Evolutionary conservation across 2,329 filamentous ascomycete species (phyloP), one percentile per base, ranked within the genome.

Genomic region (Aspergillus tubingensis): DNA sequence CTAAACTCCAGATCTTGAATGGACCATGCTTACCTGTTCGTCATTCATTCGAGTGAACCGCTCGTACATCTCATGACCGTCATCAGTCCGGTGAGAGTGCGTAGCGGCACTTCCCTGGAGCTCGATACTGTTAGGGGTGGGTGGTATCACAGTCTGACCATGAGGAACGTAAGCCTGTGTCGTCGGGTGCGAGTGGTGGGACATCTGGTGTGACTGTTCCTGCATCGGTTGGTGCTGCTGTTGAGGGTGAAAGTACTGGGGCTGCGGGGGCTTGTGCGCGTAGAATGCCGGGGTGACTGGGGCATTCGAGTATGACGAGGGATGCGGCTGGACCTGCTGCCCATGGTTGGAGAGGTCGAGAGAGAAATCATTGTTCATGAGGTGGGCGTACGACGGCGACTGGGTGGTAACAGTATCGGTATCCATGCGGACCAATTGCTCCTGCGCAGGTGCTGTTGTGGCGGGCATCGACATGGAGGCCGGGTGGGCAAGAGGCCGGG

Each of bases 51-150:
- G 76, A 59, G 75, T 68, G 61, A 80, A 79, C 17, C 76, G 74
- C 61, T 81, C 79, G 54, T 81, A 81, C 58, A 79, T 70, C 15
- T 80, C 73, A 53, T 76, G 68, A 43, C 67, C 73, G 43, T 76
- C 76, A 25, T 80, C 78, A 58, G 78, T 68, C 5, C 73, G 72
- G 54, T 76, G 72, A 3, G 72, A 70, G 62, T 79, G 81, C 32
- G 76, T 74, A 43, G 74, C 70, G 0, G 77, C 74, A 61, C 71
- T 74, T 3, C 77, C 78, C 55, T 82, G 80, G 63, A 82, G 72
- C 59, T 82, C 80, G 17, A 79, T 74, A 61, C 80, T 82, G 59
- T 81, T 80, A 8, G 80, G 80, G 1, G 80, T 82, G 3, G 80
- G 80, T 17, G 80, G 80, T 41, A 81, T 77, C 58, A 76, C 72